phyloP scores from a whole-genome alignment of 352 stramenopile species.

The Globisporangium abappressorium region DNA sequence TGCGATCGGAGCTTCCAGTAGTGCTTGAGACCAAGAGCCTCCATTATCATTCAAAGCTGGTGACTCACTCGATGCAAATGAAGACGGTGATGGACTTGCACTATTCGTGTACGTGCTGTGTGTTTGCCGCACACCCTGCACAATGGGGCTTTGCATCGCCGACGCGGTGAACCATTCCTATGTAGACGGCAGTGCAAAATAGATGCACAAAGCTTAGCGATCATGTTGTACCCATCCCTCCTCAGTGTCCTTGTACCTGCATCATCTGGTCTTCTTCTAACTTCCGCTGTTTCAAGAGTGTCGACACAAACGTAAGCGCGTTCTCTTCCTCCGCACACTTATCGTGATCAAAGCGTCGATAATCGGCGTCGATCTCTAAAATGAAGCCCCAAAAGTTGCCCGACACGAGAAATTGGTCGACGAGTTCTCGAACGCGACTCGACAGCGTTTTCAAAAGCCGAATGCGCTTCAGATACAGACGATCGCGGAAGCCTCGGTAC shows the following conservation, averaged over 20 bases:
- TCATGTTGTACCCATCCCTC: not conserved
- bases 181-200: not conserved
- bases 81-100: not conserved
- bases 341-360: conserved; percentile 45
- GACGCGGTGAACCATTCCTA: conserved; percentile 57
- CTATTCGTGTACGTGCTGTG: conserved; percentile 26
- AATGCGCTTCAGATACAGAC: conserved; percentile 39
- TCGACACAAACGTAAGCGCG: conserved; percentile 49
- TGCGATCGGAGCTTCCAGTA: conserved; percentile 40
- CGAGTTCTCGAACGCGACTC: conserved; percentile 34
- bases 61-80: not conserved
- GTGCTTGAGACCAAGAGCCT: conserved; percentile 24
- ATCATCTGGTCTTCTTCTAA: conserved; percentile 54
- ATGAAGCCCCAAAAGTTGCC: conserved; percentile 65
- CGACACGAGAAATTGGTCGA: conserved; percentile 44
- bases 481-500: conserved; percentile 47
- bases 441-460: conserved; percentile 37
- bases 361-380: conserved; percentile 57
- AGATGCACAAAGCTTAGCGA: too few relatives aligned
- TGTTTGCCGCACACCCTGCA: conserved; percentile 29
- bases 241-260: conserved; percentile 27
- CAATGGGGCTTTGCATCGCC: conserved; percentile 46
- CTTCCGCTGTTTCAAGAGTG: conserved; percentile 43
- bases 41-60: conserved; percentile 14
- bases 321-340: conserved; percentile 40